A percentile compares a stretch with the other conserved stretches of the same genome.
These are phyloP conservation scores for Blepharisma japonicum DNA, from an alignment of 73 alveolate genomes.

Conservation along the genomic window DNA sequence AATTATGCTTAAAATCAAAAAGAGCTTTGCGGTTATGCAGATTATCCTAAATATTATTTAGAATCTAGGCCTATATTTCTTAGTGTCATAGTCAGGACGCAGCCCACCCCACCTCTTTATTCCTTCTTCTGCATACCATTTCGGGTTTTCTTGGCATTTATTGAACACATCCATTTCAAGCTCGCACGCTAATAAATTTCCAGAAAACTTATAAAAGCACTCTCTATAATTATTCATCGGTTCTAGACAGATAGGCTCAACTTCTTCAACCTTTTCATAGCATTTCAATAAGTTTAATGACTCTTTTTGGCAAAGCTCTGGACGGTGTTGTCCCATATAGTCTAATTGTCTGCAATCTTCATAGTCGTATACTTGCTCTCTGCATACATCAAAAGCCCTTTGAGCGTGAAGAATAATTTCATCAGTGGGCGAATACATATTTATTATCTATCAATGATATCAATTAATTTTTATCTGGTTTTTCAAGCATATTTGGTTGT, in stretches of 20 bases:
- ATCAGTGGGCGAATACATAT: conserved; percentile 30
- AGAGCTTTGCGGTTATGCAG: too few species aligned
- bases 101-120: too few species aligned
- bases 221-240: conserved; percentile 24
- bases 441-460: too few species aligned
- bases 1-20: too few species aligned
- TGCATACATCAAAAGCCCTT: conserved; percentile 32
- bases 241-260: conserved; percentile 33
- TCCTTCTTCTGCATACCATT: conserved; percentile 24
- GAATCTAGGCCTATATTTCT: too few species aligned
- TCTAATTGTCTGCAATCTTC: conserved; percentile 28
- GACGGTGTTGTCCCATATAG: background rate
- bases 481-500: too few species aligned
- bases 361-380: conserved; percentile 28
- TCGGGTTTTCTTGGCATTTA: conserved; percentile 28
- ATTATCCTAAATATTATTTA: too few species aligned
- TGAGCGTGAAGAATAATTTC: conserved; percentile 25
- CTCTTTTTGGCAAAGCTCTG: conserved; percentile 1
- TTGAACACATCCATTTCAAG: conserved; percentile 19
- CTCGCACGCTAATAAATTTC: conserved; percentile 26
- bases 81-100: too few species aligned
- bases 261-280: conserved; percentile 22
- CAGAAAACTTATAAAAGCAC: conserved; percentile 9
- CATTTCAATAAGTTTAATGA: conserved; percentile 6
- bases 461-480: too few species aligned